Percentiles rank a stretch among this genome's conserved stretches.
These are phyloP conservation scores for Penicillium sp. DNA, from an alignment of 2,329 filamentous ascomycete genomes.

Conservation along the genomic window DNA sequence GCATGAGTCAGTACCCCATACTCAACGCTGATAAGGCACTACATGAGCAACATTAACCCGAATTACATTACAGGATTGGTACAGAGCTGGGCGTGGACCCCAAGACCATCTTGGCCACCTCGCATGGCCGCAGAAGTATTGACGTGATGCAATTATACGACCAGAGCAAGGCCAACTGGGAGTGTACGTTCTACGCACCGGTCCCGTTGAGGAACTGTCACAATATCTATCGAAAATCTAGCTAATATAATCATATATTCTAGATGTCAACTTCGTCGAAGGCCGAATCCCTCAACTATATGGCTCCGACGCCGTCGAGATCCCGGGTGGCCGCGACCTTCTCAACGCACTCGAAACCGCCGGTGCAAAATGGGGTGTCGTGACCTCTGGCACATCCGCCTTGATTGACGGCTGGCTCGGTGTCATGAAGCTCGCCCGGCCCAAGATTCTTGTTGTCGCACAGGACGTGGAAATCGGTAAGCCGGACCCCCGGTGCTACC, in stretches of 20 bases:
- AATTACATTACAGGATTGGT: constrained; percentile 49
- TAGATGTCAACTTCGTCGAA: constrained; percentile 80
- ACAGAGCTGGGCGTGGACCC: constrained; percentile 81
- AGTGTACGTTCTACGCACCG: constrained; percentile 64
- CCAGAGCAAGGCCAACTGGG: constrained; percentile 85
- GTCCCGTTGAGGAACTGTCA: background rate
- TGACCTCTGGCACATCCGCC: constrained; percentile 65
- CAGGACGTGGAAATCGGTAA: constrained; percentile 76
- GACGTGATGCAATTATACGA: constrained; percentile 79
- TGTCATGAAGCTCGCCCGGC: constrained; percentile 64
- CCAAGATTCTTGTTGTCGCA: constrained; percentile 69
- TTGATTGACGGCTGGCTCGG: constrained; percentile 73
- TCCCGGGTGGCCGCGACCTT: constrained; percentile 76
- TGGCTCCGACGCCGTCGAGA: constrained; percentile 77
- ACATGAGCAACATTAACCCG: background rate
- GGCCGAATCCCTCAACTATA: constrained; percentile 73
- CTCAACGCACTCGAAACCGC: constrained; percentile 65
- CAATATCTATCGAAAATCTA: background rate
- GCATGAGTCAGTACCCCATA: constrained; percentile 52
- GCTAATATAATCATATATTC: background rate
- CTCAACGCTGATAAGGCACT: background rate
- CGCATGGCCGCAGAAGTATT: constrained; percentile 86
- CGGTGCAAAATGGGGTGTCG: constrained; percentile 79
- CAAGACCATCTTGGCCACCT: constrained; percentile 82
- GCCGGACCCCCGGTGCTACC: constrained; percentile 74